Percentiles rank a stretch among this genome's conserved stretches.
Evolutionary conservation across 331 rosid genomes (phyloP).

Genomic region (Rosa hybrid): DNA sequence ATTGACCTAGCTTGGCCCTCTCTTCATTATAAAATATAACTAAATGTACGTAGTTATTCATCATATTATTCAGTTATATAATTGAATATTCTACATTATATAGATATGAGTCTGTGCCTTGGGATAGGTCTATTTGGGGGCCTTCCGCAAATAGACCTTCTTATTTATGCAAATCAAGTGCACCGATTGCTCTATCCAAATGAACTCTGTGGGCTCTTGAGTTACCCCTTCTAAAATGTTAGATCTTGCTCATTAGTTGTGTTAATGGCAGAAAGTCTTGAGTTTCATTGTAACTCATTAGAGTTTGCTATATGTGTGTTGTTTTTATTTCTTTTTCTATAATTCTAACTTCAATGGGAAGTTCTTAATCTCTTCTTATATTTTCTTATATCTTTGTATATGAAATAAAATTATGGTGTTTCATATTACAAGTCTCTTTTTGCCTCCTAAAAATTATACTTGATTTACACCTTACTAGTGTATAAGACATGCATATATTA

Average conservation of each 20-base stretch:
- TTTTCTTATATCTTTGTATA: background rate
- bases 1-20: background rate
- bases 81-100: background rate
- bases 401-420: background rate
- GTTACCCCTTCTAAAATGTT: conserved; percentile 1
- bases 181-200: conserved; percentile 1
- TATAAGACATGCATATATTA: background rate
- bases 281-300: background rate
- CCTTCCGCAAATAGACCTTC: background rate
- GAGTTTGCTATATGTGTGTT: background rate
- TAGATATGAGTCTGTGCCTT: background rate
- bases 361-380: background rate
- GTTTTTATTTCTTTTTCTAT: background rate
- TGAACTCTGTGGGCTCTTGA: conserved; percentile 18
- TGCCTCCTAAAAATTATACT: no score
- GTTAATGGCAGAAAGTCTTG: background rate
- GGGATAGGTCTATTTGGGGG: background rate
- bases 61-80: background rate
- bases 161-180: background rate
- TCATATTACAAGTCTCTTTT: background rate
- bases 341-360: background rate
- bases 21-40: background rate
- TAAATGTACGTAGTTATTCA: background rate
- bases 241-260: conserved; percentile 12
- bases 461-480: background rate